phyloP scores from a whole-genome alignment of 176 grass and related monocot species.

The Oryza australiensis region DNA sequence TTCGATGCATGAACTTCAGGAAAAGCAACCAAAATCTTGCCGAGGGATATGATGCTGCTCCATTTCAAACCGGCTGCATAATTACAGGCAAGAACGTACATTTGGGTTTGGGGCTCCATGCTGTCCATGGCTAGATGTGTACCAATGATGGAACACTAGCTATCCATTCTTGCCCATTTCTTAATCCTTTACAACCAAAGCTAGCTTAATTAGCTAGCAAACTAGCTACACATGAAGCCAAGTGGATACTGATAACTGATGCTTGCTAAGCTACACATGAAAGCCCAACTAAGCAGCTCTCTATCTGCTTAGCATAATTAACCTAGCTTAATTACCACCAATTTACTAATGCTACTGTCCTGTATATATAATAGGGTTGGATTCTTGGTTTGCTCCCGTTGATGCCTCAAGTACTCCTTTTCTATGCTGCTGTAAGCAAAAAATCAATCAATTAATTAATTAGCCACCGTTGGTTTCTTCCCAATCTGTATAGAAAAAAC shows the following conservation, averaged over 20 bases:
- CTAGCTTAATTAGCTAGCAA: not conserved
- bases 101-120: constrained; percentile 64
- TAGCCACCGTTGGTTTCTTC: constrained; percentile 19
- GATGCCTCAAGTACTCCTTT: constrained; percentile 45
- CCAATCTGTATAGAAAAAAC: constrained; percentile 20
- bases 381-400: constrained; percentile 37
- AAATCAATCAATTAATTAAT: not conserved
- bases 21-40: not conserved
- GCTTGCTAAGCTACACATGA: constrained; percentile 10
- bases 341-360: not conserved
- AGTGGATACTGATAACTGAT: constrained; percentile 20
- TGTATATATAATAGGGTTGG: not conserved
- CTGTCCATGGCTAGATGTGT: not conserved
- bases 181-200: constrained; percentile 15
- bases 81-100: constrained; percentile 34
- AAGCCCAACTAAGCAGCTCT: not conserved
- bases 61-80: constrained; percentile 9
- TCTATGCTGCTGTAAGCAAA: constrained; percentile 23
- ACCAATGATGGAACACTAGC: not conserved
- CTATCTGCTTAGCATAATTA: not conserved
- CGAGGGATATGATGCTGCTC: not conserved
- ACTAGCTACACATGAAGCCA: constrained; percentile 23
- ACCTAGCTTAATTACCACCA: not conserved
- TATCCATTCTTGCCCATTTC: not conserved
- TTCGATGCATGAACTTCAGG: not conserved